Evolutionary conservation across 306 rosid genomes (phyloP).

Genomic region (Spatholobus suberectus): DNA sequence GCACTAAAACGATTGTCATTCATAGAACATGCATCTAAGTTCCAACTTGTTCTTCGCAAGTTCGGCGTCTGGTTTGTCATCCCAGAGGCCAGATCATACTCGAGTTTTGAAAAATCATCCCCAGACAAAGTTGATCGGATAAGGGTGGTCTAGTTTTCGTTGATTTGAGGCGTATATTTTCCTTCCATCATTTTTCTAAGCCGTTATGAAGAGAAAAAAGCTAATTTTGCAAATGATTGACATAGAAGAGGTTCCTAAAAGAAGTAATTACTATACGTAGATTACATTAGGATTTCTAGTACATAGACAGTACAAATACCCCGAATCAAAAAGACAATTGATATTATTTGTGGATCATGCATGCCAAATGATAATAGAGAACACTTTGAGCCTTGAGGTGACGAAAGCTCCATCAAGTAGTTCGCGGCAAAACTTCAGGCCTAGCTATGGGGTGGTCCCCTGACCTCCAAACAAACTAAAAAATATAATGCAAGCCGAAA

Average conservation of each 20-base stretch:
- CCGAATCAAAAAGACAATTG: not conserved
- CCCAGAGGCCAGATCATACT: no score
- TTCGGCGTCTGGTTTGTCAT: no score
- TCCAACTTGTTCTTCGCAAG: not conserved
- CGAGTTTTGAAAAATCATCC: not conserved
- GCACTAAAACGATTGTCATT: not conserved
- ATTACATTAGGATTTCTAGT: not conserved
- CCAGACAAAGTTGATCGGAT: not conserved
- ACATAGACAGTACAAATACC: conserved; percentile 5
- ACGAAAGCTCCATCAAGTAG: conserved; percentile 6
- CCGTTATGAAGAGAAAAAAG: not conserved
- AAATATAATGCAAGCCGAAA: not conserved
- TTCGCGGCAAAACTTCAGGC: not conserved
- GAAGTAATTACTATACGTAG: conserved; percentile 2
- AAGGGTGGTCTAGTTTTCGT: not conserved
- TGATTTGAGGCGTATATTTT: not conserved
- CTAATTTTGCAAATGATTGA: not conserved
- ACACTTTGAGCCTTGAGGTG: not conserved
- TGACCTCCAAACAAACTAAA: not conserved
- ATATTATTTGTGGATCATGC: conserved; percentile 6
- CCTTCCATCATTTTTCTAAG: not conserved
- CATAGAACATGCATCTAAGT: not conserved
- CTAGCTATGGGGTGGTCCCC: conserved; percentile 1
- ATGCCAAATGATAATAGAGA: not conserved
- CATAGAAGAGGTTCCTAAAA: not conserved